Percentiles rank a stretch among this genome's conserved stretches.
These are phyloP conservation scores for Fusarium odoratissimum DNA, from an alignment of 2,329 filamentous ascomycete species.

Conservation along the genomic window DNA sequence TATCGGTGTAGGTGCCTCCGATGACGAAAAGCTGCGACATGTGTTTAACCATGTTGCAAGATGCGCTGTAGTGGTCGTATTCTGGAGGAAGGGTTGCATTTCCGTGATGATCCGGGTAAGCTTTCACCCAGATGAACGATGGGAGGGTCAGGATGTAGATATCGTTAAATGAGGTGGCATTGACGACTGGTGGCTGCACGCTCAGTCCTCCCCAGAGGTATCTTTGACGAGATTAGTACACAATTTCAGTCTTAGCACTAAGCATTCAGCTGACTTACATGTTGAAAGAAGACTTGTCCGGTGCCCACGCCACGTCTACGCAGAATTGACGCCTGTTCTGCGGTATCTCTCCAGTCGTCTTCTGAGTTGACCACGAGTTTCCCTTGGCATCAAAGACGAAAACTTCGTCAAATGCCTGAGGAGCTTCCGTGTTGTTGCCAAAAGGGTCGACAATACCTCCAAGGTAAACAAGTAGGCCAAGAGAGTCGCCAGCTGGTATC, in stretches of 20 bases:
- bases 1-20: background rate
- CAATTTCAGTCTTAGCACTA: too few species aligned
- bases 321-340: background rate
- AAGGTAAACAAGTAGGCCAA: background rate
- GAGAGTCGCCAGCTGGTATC: background rate
- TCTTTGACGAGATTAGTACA: background rate
- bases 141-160: constrained; percentile 1
- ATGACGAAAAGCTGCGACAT: constrained; percentile 1
- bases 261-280: background rate
- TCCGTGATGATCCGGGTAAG: background rate
- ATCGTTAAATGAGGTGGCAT: background rate
- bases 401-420: background rate
- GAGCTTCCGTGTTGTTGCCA: background rate
- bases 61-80: background rate
- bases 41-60: background rate
- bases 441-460: background rate
- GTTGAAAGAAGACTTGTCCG: background rate
- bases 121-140: background rate
- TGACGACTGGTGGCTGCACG: background rate
- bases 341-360: background rate
- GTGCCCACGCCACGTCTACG: background rate
- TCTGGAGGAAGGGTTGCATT: background rate
- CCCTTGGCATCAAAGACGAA: background rate
- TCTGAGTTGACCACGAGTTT: background rate
- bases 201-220: background rate